Evolutionary conservation across 2,329 filamentous ascomycete species (phyloP).

Genomic region (Sporothrix globosa): DNA sequence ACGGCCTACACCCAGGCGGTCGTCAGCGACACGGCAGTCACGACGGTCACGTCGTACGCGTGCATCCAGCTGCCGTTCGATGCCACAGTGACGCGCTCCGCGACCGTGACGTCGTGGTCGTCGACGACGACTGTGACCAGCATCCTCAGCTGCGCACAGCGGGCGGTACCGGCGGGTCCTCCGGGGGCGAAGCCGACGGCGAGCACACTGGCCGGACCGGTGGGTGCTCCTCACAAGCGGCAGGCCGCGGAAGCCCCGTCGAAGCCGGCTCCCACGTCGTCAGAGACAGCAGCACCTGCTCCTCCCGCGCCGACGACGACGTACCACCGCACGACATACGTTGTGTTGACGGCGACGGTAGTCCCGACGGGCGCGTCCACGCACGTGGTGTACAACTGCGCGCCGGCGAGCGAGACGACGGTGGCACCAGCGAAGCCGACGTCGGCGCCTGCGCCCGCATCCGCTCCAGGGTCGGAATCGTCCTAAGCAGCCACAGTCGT

Average conservation of each 20-base stretch:
- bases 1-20: slow-evolving; percentile 34
- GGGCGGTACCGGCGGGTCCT: background rate
- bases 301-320: slow-evolving; percentile 6
- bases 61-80: slow-evolving; percentile 32
- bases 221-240: background rate
- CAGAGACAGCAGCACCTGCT: background rate
- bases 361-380: slow-evolving; percentile 15
- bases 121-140: slow-evolving; percentile 21
- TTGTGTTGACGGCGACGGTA: slow-evolving; percentile 14
- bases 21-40: slow-evolving; percentile 24
- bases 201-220: background rate
- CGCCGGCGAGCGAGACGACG: slow-evolving; percentile 19
- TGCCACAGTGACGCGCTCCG: slow-evolving; percentile 20
- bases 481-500: background rate
- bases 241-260: background rate
- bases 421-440: background rate
- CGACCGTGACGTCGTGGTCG: slow-evolving; percentile 22
- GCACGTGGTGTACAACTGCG: slow-evolving; percentile 26
- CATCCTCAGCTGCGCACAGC: background rate
- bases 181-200: background rate
- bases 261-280: background rate
- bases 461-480: background rate
- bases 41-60: slow-evolving; percentile 26
- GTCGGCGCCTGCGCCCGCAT: background rate
- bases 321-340: slow-evolving; percentile 27